Base-by-base conservation (phyloP, 805 yeast genomes). In the Hanseniaspora vineae region DNA sequence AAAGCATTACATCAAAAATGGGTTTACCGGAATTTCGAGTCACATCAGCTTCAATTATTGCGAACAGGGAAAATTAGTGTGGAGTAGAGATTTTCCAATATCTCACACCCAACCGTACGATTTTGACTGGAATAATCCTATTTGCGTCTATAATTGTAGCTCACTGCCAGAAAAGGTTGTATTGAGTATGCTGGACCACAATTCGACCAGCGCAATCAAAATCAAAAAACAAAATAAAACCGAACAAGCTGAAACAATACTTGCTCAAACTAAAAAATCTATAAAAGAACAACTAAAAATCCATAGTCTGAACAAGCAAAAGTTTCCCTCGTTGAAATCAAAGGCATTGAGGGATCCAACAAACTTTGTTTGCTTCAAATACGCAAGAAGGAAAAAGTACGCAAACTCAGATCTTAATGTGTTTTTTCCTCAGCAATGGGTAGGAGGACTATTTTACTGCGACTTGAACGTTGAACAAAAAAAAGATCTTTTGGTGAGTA, bases 401-500 rank as follows among this genome's bases (percentile, higher is more conserved):
- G 75, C 76, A 0, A 58, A 58, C 12, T 64, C 77, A 45, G 60
- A 69, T 31, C 45, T 70, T 11, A 68, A 73, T 1, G 56, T 77
- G 6, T 78, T 69, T 55, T 63, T 75, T 14, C 85, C 87, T 0
- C 65, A 70, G 17, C 71, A 78, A 0, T 75, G 76, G 63, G 75
- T 83, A 2, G 90, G 89, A 6, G 87, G 79, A 0, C 53, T 82
- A 2, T 83, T 71, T 58, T 69, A 70, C 47, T 78, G 84, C 54
- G 62, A 69, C 12, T 49, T 72, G 1, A 55, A 69, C 2, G 49
- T 55, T 17, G 61, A 56, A 1, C 53, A 52, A 5, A 69, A 66
- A 48, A 35, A 18, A 42, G 50, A 45, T 31, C 61, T 54, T 45
- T 55, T 58, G 49, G 51, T 46, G 31, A 50, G 39, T 51, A 35